Conservation (phyloP, 2,329 filamentous ascomycete genomes). For the Dothistroma septosporum region DNA sequence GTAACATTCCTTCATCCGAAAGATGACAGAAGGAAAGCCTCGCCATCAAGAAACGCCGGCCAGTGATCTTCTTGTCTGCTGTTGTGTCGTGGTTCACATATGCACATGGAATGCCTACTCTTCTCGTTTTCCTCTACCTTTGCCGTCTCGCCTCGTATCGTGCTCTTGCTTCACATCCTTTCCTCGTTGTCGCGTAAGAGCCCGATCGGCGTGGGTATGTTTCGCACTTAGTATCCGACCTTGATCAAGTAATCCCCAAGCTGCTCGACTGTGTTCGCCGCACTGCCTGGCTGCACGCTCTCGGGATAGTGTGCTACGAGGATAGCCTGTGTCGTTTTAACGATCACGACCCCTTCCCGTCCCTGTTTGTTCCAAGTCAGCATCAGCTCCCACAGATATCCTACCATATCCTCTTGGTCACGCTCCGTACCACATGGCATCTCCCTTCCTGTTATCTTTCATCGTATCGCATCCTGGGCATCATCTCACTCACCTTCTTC, state of each 20-base stretch:
- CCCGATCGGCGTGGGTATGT: neutral
- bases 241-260: conserved; percentile 83
- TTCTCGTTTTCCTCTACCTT: neutral
- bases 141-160: conserved; percentile 1
- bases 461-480: neutral
- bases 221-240: conserved; percentile 60
- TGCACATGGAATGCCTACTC: conserved; percentile 15
- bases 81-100: conserved; percentile 22
- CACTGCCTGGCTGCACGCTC: conserved; percentile 65
- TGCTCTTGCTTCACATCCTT: neutral
- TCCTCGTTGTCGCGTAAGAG: neutral
- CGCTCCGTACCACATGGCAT: neutral
- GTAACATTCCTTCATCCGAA: neutral
- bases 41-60: conserved; percentile 10
- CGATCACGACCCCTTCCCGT: conserved; percentile 73
- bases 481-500: conserved; percentile 63
- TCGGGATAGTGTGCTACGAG: conserved; percentile 85
- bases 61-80: conserved; percentile 5
- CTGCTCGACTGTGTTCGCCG: conserved; percentile 72
- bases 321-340: conserved; percentile 84
- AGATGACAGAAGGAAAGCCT: neutral
- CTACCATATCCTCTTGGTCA: too few species aligned
- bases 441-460: neutral
- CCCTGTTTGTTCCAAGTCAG: conserved; percentile 50
- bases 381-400: neutral